These are phyloP conservation scores for Colletotrichum sp. DNA, from an alignment of 2,329 filamentous ascomycete species.

Conservation along the genomic window DNA sequence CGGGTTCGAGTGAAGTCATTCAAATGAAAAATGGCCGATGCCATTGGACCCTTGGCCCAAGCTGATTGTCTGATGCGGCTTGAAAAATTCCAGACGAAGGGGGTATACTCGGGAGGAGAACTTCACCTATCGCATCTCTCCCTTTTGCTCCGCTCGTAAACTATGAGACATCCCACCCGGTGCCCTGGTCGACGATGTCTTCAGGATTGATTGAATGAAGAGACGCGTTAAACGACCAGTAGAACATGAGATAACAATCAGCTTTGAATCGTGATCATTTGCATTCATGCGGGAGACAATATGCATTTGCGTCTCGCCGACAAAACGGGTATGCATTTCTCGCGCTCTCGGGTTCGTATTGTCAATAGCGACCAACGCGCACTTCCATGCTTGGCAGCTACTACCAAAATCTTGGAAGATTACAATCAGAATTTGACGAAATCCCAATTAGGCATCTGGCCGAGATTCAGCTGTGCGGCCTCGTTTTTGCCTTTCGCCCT, in stretches of 20 bases:
- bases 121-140: slow-evolving; percentile 4
- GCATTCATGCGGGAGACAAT: not conserved
- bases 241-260: not conserved
- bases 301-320: not conserved
- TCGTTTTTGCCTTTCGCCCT: not conserved
- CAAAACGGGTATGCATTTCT: not conserved
- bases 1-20: not conserved
- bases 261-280: not conserved
- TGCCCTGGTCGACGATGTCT: not conserved
- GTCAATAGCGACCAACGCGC: not conserved
- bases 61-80: not conserved
- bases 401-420: not conserved
- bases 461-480: not conserved
- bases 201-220: not conserved
- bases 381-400: not conserved
- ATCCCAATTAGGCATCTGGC: not conserved
- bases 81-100: not conserved
- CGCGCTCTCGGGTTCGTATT: not conserved
- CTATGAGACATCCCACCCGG: not conserved
- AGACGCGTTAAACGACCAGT: not conserved
- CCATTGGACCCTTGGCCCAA: not conserved
- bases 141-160: not conserved
- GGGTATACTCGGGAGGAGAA: not conserved
- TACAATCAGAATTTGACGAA: not conserved
- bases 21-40: not conserved